Base-by-base conservation (phyloP, 352 stramenopile species). In the Phytophthora fragariae region DNA sequence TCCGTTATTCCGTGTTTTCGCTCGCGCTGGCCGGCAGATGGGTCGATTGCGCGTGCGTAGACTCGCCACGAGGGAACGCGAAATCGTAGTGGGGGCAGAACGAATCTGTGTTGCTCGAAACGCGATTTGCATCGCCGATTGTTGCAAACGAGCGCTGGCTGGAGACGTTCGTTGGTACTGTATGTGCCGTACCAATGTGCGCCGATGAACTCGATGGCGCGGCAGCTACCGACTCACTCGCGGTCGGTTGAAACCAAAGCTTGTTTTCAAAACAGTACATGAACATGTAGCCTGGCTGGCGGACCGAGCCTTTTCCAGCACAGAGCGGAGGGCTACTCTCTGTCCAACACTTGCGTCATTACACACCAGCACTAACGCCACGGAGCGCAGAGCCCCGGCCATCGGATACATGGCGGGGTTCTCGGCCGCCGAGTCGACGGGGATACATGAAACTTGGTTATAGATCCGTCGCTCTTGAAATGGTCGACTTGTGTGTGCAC, bases 41-140 rank as follows among this genome's bases (percentile, higher is more conserved):
- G 31, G 31, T 61, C 49, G 37, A 44, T 17, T 39, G 37, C 35
- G 54, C 39, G 31, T 60, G 65, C 47, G 44, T 54, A 54, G 29
- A 62, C 56, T 58, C 57, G 46, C 29, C 44, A 50, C 55, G 65
- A 72, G 62, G 56, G 62, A 71, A 70, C 63, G 68, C 44, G 68
- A 71, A 72, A 72, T 71, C 29, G 68, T 57, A 24, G 68, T 58
- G 15, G 57, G 53, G 56, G 39, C 53, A 15, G 21, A 24, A 54
- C 52, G 21, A 56, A 27, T 44, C 29, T 61, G n/a, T 56, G 65
- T 72, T 49, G 27, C 17, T 55, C n/a, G 55, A 24, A 15, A 21
- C 44, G 56, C 41, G 68, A 75, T 75, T 68, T 75, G 69, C 62
- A 70, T 68, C 63, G 69, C 62, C 49, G 62, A 60, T 75, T 58